Evolutionary conservation across 2,329 filamentous ascomycete genomes (phyloP).

Genomic region (Trichoderma guizhouense): DNA sequence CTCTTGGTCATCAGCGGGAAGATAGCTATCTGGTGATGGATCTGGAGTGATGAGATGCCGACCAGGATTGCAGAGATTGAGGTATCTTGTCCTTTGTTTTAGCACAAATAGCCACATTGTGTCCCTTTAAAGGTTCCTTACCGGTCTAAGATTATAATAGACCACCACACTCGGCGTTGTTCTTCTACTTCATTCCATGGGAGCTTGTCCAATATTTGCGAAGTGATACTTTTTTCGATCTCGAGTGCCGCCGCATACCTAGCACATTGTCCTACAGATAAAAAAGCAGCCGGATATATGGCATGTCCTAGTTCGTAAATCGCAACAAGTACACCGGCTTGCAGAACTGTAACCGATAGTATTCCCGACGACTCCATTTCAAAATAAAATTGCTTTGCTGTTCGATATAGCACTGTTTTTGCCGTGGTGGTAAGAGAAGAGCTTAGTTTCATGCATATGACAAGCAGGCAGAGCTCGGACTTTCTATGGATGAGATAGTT

Average conservation of each 20-base stretch:
- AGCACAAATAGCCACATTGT: neutral
- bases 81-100: neutral
- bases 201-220: neutral
- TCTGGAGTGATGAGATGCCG: neutral
- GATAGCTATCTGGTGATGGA: neutral
- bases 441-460: conserved; percentile 18
- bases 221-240: conserved; percentile 16
- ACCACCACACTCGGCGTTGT: conserved; percentile 20
- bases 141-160: conserved; percentile 20
- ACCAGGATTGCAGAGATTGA: neutral
- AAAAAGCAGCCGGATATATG: neutral
- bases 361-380: conserved; percentile 11
- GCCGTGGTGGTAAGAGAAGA: neutral
- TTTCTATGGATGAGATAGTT: conserved; percentile 5
- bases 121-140: neutral
- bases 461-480: conserved; percentile 6
- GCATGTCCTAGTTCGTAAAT: neutral
- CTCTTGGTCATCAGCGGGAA: neutral
- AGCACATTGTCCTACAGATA: conserved; percentile 19
- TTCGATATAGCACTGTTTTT: conserved; percentile 13
- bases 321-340: conserved; percentile 13
- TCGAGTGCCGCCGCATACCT: conserved; percentile 17
- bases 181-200: conserved; percentile 19
- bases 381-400: conserved; percentile 17
- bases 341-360: conserved; percentile 18